phyloP scores from a whole-genome alignment of 129 eudicot genomes.

The Flaveria bidentis region DNA sequence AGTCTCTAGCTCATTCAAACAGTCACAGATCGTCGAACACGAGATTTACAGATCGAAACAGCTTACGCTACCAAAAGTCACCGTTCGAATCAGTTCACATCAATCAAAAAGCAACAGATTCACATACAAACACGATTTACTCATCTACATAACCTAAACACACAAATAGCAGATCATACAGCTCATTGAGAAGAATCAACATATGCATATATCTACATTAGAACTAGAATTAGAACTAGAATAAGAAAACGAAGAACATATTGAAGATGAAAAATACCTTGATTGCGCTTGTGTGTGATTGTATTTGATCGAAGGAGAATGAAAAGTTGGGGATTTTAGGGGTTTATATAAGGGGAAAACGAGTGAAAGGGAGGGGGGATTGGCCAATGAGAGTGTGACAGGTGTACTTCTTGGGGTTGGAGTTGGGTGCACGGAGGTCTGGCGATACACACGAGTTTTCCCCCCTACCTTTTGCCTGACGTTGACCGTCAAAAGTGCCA shows the following conservation, averaged over 20 bases:
- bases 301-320: conserved; percentile 31
- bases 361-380: conserved; percentile 28
- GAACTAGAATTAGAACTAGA: background rate
- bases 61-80: conserved; percentile 8
- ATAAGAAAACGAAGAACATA: background rate
- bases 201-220: background rate
- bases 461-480: conserved; percentile 41
- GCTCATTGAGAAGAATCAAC: background rate
- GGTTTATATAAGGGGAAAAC: conserved; percentile 33
- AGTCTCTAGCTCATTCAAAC: conserved; percentile 12
- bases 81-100: background rate
- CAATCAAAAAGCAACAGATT: conserved; percentile 26
- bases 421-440: conserved; percentile 31
- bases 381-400: conserved; percentile 49
- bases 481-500: conserved; percentile 41
- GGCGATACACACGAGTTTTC: conserved; percentile 36
- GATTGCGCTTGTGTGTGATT: conserved; percentile 13
- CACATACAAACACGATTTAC: background rate
- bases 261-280: conserved; percentile 24
- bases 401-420: conserved; percentile 40
- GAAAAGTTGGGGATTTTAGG: conserved; percentile 23
- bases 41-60: conserved; percentile 2
- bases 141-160: background rate
- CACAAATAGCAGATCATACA: conserved; percentile 5
- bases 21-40: conserved; percentile 16